phyloP scores from a whole-genome alignment of 768 basidiomycete species.

The Sporobolomyces roseus region DNA sequence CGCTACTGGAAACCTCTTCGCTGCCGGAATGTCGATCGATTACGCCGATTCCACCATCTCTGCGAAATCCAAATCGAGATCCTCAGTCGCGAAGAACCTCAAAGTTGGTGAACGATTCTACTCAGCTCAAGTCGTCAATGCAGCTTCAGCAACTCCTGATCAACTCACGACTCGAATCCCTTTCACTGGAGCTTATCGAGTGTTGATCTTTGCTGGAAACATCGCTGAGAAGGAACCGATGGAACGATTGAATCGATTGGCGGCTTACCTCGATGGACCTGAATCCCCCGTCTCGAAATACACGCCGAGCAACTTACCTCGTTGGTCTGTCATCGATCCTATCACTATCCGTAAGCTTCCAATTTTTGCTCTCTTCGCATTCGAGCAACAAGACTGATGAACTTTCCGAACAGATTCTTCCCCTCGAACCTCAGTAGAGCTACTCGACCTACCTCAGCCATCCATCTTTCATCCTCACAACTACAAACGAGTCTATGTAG shows the following conservation, averaged over 20 bases:
- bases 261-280: conserved; percentile 41
- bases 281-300: conserved; percentile 43
- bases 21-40: conserved; percentile 44
- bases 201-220: conserved; percentile 44
- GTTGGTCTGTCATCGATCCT: conserved; percentile 42
- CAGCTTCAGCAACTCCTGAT: conserved; percentile 34
- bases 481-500: conserved; percentile 37
- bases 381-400: background rate
- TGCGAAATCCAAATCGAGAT: conserved; percentile 26
- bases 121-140: conserved; percentile 42
- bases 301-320: conserved; percentile 31
- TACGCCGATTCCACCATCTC: conserved; percentile 42
- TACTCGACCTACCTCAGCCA: conserved; percentile 41
- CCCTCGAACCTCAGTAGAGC: conserved; percentile 26
- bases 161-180: conserved; percentile 34
- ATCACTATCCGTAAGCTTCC: conserved; percentile 47
- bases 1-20: conserved; percentile 41
- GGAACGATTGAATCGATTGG: conserved; percentile 37
- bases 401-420: background rate
- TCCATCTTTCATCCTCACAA: conserved; percentile 40
- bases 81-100: conserved; percentile 36
- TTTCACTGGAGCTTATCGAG: conserved; percentile 39
- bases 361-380: background rate
- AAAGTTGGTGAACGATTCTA: conserved; percentile 43
- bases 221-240: conserved; percentile 31